Base-by-base conservation (phyloP, 176 grass and related monocot genomes). In the Bonia amplexicaulis region DNA sequence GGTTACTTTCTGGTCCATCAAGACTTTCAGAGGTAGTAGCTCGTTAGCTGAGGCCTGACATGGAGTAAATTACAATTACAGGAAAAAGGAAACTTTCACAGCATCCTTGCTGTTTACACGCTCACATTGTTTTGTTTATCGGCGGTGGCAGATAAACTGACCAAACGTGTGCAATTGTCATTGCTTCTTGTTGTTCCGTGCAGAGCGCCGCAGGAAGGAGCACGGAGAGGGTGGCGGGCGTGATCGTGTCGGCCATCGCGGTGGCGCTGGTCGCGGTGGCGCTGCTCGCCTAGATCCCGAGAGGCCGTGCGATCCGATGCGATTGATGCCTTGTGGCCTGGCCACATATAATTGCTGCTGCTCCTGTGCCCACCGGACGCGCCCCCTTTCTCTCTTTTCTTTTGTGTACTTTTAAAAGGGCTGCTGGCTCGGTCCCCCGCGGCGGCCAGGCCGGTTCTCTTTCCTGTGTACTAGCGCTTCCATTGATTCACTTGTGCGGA, bases 221-320 rank as follows among this genome's bases (percentile, higher is more conserved):
- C 66, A 60, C 27, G 39, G 52, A 37, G 84, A 61, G 12, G 31
- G 13, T n/a, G 70, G 61, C 82, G 12, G 69, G 51, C 40, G 60
- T 49, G 51, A 76, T 80, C 57, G 10, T 25, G 57, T 25, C 57
- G 22, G 57, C 22, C 22, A 25, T 59, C 40, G 49, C 71, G 10
- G 67, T 61, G 29, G 82, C 82, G 5, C 83, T 85, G 60, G 70
- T 80, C 12, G 61, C 77, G 10, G 67, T 61, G 29, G 82, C 82
- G 5, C 83, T 85, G 60, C 77, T 80, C 12, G 61, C 77, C 51
- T 85, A 85, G 51, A 75, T 26, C 27, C 23, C 71, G 17, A 2
- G 22, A 22, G 58, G 11, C 67, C 23, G 53, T 33, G 53, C 15
- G 33, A 58, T 81, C 66, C 13, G 48, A 42, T 57, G 47, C 10